A percentile compares a stretch with the other conserved stretches of the same genome.
phyloP scores from a whole-genome alignment of 768 basidiomycete species.

The Boletus pseudo-olivaceus region DNA sequence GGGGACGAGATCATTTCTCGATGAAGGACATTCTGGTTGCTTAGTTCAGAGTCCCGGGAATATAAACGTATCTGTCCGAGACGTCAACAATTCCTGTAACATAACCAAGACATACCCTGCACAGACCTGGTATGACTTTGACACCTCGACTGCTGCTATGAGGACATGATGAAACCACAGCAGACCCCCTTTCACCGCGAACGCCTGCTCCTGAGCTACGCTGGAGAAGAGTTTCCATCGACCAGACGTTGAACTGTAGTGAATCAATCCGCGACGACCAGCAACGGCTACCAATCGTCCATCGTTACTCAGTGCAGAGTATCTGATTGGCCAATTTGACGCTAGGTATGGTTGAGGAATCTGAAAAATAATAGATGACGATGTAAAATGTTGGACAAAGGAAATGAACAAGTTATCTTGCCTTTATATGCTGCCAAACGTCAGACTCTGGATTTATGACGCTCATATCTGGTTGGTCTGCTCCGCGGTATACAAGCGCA shows the following conservation, averaged over 20 bases:
- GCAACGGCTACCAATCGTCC: constrained; percentile 91
- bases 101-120: not conserved
- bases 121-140: constrained; percentile 72
- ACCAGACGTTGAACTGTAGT: constrained; percentile 92
- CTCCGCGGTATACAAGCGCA: constrained; percentile 88
- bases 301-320: constrained; percentile 86
- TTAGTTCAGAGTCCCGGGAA: constrained; percentile 86
- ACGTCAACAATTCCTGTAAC: not conserved
- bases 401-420: constrained; percentile 18
- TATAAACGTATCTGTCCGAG: constrained; percentile 78
- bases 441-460: constrained; percentile 97
- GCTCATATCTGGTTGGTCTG: constrained; percentile 97
- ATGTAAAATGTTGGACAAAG: not conserved
- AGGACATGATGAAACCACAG: constrained; percentile 97
- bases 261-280: constrained; percentile 84
- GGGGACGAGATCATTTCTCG: constrained; percentile 73
- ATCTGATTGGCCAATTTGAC: constrained; percentile 91
- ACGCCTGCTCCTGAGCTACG: constrained; percentile 80
- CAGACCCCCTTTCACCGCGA: constrained; percentile 85
- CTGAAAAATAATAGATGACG: constrained; percentile 37
- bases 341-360: constrained; percentile 87
- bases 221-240: constrained; percentile 90
- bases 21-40: constrained; percentile 78
- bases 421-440: constrained; percentile 98
- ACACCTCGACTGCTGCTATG: constrained; percentile 83